phyloP scores from a whole-genome alignment of 2,329 filamentous ascomycete species.

The Camptophora hylomeconis region DNA sequence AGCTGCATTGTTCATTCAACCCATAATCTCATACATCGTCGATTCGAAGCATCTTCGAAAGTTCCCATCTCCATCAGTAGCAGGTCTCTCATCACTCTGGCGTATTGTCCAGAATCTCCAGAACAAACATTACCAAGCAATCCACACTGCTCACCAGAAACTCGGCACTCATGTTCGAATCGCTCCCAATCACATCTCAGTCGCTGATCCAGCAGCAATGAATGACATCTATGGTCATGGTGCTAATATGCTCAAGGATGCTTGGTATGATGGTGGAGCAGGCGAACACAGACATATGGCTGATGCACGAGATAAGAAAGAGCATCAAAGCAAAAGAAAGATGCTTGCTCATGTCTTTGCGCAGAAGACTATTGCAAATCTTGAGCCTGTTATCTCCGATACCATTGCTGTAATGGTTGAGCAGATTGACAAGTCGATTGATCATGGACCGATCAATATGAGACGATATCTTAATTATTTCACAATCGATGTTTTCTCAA shows the following conservation, averaged over 20 bases:
- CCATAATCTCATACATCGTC: background rate
- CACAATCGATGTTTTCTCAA: conserved; percentile 10
- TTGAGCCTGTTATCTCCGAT: conserved; percentile 11
- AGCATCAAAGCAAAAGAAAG: conserved; percentile 16
- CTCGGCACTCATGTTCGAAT: conserved; percentile 31
- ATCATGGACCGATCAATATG: conserved; percentile 6
- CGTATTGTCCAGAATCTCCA: conserved; percentile 14
- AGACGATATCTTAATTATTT: conserved; percentile 13
- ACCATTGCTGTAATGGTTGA: conserved; percentile 4
- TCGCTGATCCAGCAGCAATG: conserved; percentile 28
- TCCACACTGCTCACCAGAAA: conserved; percentile 15
- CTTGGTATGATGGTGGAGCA: conserved; percentile 21
- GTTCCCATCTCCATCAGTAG: conserved; percentile 8
- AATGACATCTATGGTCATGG: conserved; percentile 31
- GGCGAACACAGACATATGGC: conserved; percentile 9
- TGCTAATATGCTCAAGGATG: conserved; percentile 27
- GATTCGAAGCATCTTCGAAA: conserved; percentile 6
- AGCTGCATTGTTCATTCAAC: too few species aligned
- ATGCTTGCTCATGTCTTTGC: conserved; percentile 12
- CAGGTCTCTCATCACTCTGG: conserved; percentile 12
- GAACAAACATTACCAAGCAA: conserved; percentile 10
- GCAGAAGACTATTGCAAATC: conserved; percentile 11
- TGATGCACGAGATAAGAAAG: conserved; percentile 12
- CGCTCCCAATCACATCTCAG: conserved; percentile 35
- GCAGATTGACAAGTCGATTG: conserved; percentile 5